A percentile compares a stretch with the other conserved stretches of the same genome.
Conservation (phyloP, 495 filamentous ascomycete genomes). For the Coniosporium apollinis region DNA sequence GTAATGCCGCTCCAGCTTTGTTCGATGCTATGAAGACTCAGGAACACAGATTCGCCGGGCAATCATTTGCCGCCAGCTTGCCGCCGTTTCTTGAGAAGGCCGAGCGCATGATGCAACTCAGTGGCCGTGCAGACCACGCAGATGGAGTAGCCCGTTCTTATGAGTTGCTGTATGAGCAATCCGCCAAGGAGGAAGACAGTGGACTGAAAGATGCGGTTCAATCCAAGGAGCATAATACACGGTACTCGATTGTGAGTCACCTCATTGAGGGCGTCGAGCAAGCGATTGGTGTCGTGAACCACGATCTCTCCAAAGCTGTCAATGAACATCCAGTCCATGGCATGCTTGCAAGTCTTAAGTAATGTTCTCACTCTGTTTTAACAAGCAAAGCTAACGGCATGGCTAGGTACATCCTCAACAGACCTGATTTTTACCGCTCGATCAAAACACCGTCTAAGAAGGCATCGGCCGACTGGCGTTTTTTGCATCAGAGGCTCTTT, state of each 20-base stretch:
- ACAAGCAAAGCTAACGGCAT: slow-evolving; percentile 7
- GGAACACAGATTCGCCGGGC: slow-evolving; percentile 1
- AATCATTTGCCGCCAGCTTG: too few relatives aligned
- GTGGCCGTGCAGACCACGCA: slow-evolving; percentile 69
- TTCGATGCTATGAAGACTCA: too few relatives aligned
- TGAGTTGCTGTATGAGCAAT: slow-evolving; percentile 12
- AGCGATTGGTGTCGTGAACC: slow-evolving; percentile 12
- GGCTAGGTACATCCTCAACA: slow-evolving; percentile 21
- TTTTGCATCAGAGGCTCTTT: slow-evolving; percentile 38
- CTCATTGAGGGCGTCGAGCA: slow-evolving; percentile 8
- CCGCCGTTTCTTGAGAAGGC: slow-evolving; percentile 28
- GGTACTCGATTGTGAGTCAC: slow-evolving; percentile 5
- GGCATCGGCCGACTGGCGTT: slow-evolving; percentile 30
- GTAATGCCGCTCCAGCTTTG: too few relatives aligned
- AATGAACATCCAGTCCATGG: slow-evolving; percentile 23
- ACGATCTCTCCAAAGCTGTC: slow-evolving; percentile 15
- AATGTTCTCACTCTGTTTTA: too few relatives aligned
- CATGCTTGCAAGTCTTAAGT: slow-evolving; percentile 29
- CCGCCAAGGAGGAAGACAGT: background rate
- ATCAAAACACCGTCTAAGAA: slow-evolving; percentile 2
- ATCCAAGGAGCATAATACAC: too few relatives aligned
- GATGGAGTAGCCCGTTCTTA: slow-evolving; percentile 57
- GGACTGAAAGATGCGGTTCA: too few relatives aligned
- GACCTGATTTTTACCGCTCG: slow-evolving; percentile 11
- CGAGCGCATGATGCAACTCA: slow-evolving; percentile 37